phyloP scores from a whole-genome alignment of 768 basidiomycete species.

The Cystobasidium ongulense region DNA sequence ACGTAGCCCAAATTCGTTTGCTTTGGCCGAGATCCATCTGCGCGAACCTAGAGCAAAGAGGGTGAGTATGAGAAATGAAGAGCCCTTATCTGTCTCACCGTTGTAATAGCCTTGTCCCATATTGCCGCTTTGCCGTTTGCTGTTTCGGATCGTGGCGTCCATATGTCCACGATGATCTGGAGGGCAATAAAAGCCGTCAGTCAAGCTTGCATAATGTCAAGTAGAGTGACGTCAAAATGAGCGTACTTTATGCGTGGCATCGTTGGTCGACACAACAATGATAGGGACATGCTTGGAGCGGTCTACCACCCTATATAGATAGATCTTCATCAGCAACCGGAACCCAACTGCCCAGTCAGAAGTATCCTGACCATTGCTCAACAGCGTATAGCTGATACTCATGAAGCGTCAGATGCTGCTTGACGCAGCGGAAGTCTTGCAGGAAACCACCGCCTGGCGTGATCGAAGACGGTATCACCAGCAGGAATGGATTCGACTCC shows the following conservation, averaged over 20 bases:
- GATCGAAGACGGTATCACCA: slow-evolving; percentile 19
- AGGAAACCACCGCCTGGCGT: background rate
- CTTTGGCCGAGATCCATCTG: slow-evolving; percentile 18
- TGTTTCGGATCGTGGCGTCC: slow-evolving; percentile 11
- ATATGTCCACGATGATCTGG: slow-evolving; percentile 30
- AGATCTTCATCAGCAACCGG: background rate
- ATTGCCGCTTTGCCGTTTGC: background rate
- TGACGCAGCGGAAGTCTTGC: slow-evolving; percentile 6
- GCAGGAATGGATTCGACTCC: slow-evolving; percentile 18
- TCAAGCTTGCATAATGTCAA: background rate
- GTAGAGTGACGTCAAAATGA: background rate
- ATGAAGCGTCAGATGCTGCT: background rate
- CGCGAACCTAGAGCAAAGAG: background rate
- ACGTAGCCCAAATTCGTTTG: slow-evolving; percentile 27
- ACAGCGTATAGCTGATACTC: slow-evolving; percentile 33
- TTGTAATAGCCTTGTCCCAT: slow-evolving; percentile 18
- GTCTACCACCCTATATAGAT: slow-evolving; percentile 12
- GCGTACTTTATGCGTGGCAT: slow-evolving; percentile 17
- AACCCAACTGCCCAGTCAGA: background rate
- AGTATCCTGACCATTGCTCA: slow-evolving; percentile 17
- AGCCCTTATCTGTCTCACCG: background rate
- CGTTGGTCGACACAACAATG: slow-evolving; percentile 22
- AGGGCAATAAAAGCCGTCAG: background rate
- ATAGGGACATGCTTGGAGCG: slow-evolving; percentile 7
- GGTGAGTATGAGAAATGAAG: background rate